Base-by-base conservation (phyloP, 495 filamentous ascomycete species). In the Cercophora samala region DNA sequence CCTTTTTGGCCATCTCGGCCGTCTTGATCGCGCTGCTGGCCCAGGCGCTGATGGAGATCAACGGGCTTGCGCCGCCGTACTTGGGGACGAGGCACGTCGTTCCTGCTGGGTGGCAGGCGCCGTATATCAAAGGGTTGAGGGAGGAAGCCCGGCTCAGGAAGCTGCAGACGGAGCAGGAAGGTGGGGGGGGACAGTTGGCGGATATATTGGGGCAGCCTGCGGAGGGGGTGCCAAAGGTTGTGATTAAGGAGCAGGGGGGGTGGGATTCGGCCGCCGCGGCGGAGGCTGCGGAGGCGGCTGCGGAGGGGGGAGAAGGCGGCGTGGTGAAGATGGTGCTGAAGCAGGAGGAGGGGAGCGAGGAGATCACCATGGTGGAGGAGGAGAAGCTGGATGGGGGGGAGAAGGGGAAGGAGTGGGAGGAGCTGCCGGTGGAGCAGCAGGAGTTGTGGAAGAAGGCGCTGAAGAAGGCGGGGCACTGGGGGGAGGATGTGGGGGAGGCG, bases 381-480 rank as follows among this genome's bases (percentile, higher is more conserved):
- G 73, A 72, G 8, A 78, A 81, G 42, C 66, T 84, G 42, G 83
- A 84, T 58, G 77, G 85, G 58, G 60, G 29, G 5, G 82, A 80
- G 64, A 76, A 77, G 32, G 79, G 75, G 5, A 85, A 80, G 74
- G 79, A 72, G 60, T 96, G 91, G 90, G 85, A 90, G 53, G 86
- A 91, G 63, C 72, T 96, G 58, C 75, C 78, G 3, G 72, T 76
- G 6, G 70, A 81, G 53, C 85, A 94, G 75, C 84, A 84, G 69
- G 74, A 80, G 59, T 70, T 74, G 17, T 97, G 93, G 93, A 91
- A 89, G 80, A 75, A 82, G 68, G 83, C 82, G 70, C 79, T 97
- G 53, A 82, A 82, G 65, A 79, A 86, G 65, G 88, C 90, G 3
- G 92, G 91, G 4, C 82, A 91, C 62, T 93, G 91, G 91, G 81